Evolutionary conservation across 805 yeast species (phyloP).

Genomic region (Barnettozyma sucrosica): DNA sequence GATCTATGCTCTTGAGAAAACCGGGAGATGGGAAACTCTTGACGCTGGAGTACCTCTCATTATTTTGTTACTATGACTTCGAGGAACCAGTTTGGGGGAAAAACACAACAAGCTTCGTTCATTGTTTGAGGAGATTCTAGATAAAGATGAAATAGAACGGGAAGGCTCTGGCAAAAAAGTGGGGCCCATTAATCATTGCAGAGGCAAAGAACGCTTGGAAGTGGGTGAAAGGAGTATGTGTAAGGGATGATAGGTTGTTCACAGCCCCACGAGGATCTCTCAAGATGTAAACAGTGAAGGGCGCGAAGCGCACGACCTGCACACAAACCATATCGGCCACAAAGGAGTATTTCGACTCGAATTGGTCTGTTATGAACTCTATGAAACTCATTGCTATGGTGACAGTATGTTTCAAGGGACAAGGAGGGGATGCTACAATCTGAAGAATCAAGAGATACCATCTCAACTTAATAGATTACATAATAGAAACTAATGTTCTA

Average conservation of each 20-base stretch:
- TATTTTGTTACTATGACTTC: too few relatives aligned
- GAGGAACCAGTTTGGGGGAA: too few relatives aligned
- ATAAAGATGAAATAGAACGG: neutral
- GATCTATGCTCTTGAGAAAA: too few relatives aligned
- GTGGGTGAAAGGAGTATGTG: neutral
- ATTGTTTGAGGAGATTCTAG: too few relatives aligned
- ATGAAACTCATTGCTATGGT: neutral
- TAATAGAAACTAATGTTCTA: too few relatives aligned
- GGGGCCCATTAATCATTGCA: neutral
- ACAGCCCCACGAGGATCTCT: neutral
- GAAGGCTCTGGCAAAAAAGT: neutral
- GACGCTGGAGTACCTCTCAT: too few relatives aligned
- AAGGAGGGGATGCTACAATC: too few relatives aligned
- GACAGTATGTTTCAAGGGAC: too few relatives aligned
- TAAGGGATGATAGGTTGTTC: neutral
- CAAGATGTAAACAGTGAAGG: neutral
- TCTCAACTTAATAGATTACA: too few relatives aligned
- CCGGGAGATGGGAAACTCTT: too few relatives aligned
- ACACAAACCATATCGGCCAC: neutral
- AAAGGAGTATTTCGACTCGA: neutral
- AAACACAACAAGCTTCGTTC: too few relatives aligned
- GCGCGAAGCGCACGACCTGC: neutral
- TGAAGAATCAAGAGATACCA: too few relatives aligned
- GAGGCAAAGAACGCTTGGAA: conserved; percentile 1
- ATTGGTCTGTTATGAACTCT: neutral